Evolutionary conservation across 768 basidiomycete genomes (phyloP).

Genomic region (Russula vinacea): DNA sequence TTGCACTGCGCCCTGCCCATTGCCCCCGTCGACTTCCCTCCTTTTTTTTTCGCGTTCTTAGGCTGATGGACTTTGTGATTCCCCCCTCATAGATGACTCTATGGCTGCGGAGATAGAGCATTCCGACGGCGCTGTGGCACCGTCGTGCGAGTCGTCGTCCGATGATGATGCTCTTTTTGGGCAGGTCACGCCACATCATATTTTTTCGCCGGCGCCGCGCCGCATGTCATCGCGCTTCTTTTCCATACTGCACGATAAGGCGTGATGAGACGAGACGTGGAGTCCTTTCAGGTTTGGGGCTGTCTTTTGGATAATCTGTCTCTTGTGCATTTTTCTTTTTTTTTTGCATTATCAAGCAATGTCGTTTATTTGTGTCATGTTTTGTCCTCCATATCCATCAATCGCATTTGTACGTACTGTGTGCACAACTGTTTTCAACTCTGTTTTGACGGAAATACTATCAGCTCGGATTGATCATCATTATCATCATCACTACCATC

Average conservation of each 20-base stretch:
- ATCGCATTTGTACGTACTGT: background rate
- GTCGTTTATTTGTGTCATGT: background rate
- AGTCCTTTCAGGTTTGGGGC: background rate
- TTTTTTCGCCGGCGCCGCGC: slow-evolving; percentile 58
- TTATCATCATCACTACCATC: background rate
- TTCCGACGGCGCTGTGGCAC: slow-evolving; percentile 2
- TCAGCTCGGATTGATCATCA: background rate
- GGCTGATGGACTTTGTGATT: background rate
- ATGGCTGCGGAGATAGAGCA: slow-evolving; percentile 38
- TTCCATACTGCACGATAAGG: background rate
- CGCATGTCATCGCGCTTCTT: slow-evolving; percentile 34
- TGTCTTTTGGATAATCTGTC: background rate
- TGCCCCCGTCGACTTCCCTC: background rate
- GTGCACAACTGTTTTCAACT: background rate
- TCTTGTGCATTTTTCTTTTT: background rate
- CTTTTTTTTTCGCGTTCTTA: background rate
- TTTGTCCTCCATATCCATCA: background rate
- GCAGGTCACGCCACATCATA: slow-evolving; percentile 66
- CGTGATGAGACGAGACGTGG: slow-evolving; percentile 6
- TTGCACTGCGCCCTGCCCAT: background rate
- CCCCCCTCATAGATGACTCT: slow-evolving; percentile 44
- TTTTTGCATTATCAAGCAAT: background rate
- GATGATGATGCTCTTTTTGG: slow-evolving; percentile 65
- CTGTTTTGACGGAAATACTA: background rate
- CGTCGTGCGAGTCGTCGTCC: slow-evolving; percentile 47